phyloP scores from a whole-genome alignment of 2,329 filamentous ascomycete genomes.

The Trichoderma polysporum region DNA sequence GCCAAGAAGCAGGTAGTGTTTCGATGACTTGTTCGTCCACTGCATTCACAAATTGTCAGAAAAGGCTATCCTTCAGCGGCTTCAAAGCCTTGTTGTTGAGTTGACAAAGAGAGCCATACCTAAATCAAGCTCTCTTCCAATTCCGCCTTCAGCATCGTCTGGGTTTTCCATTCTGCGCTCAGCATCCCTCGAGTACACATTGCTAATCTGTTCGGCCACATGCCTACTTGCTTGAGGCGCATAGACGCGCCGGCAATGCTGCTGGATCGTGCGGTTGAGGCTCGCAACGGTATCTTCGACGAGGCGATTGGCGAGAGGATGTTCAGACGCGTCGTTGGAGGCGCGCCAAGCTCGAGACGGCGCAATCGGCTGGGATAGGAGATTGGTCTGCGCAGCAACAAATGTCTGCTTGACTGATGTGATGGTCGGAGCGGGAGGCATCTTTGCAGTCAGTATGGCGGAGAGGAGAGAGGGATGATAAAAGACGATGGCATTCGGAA shows the following conservation, averaged over 20 bases:
- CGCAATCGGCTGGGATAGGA: slow-evolving; percentile 59
- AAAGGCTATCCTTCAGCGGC: background rate
- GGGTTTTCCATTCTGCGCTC: slow-evolving; percentile 40
- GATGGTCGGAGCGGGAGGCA: slow-evolving; percentile 49
- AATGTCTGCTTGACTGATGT: slow-evolving; percentile 65
- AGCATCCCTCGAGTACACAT: slow-evolving; percentile 55
- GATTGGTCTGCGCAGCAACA: slow-evolving; percentile 60
- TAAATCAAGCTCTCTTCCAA: slow-evolving; percentile 45
- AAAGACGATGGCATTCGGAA: background rate
- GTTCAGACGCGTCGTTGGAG: slow-evolving; percentile 44
- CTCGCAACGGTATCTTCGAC: slow-evolving; percentile 58
- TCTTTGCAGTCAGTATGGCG: background rate
- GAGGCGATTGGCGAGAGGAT: slow-evolving; percentile 46
- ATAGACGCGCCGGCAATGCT: slow-evolving; percentile 66
- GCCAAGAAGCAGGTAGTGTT: slow-evolving; percentile 49
- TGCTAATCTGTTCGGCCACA: slow-evolving; percentile 71
- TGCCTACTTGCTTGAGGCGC: slow-evolving; percentile 67
- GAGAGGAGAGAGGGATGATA: background rate
- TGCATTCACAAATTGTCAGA: slow-evolving; percentile 23
- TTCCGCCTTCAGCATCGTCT: slow-evolving; percentile 39
- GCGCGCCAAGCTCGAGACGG: slow-evolving; percentile 55
- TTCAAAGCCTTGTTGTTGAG: no score
- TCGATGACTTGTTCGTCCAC: slow-evolving; percentile 46
- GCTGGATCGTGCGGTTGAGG: slow-evolving; percentile 61
- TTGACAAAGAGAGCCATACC: slow-evolving; percentile 30